These are phyloP conservation scores for Aspergillus sp. DNA, from an alignment of 2,329 filamentous ascomycete genomes.

Conservation along the genomic window DNA sequence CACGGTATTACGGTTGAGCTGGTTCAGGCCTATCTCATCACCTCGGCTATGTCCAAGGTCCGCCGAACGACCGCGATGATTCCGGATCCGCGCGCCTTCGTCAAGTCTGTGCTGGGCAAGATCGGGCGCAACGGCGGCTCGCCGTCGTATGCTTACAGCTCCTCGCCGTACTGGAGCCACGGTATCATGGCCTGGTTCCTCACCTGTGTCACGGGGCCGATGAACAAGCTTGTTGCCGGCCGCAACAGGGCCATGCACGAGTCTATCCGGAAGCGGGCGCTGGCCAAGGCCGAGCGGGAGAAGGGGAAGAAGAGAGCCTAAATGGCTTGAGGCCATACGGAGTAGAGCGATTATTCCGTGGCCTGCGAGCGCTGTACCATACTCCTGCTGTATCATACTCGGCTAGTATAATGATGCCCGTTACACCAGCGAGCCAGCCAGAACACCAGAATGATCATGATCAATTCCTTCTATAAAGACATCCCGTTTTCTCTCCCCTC, in stretches of 20 bases:
- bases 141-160: slow-evolving; percentile 70
- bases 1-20: slow-evolving; percentile 83
- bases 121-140: slow-evolving; percentile 69
- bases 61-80: slow-evolving; percentile 67
- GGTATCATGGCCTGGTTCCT: slow-evolving; percentile 79
- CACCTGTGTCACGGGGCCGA: slow-evolving; percentile 49
- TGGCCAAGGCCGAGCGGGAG: slow-evolving; percentile 77
- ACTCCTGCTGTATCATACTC: no score
- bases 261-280: slow-evolving; percentile 69
- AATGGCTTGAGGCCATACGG: slow-evolving; percentile 3
- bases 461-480: no score
- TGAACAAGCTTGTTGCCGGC: slow-evolving; percentile 47
- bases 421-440: no score
- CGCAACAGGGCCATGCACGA: slow-evolving; percentile 66
- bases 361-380: no score
- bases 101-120: slow-evolving; percentile 67
- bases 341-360: no score
- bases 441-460: no score
- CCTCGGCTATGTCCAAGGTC: slow-evolving; percentile 95
- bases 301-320: slow-evolving; percentile 44
- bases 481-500: background rate
- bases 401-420: no score
- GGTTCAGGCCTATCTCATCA: slow-evolving; percentile 85
- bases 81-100: slow-evolving; percentile 73
- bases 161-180: slow-evolving; percentile 90